These are phyloP conservation scores for Alternaria consortialis DNA, from an alignment of 2,329 filamentous ascomycete species.

Conservation along the genomic window DNA sequence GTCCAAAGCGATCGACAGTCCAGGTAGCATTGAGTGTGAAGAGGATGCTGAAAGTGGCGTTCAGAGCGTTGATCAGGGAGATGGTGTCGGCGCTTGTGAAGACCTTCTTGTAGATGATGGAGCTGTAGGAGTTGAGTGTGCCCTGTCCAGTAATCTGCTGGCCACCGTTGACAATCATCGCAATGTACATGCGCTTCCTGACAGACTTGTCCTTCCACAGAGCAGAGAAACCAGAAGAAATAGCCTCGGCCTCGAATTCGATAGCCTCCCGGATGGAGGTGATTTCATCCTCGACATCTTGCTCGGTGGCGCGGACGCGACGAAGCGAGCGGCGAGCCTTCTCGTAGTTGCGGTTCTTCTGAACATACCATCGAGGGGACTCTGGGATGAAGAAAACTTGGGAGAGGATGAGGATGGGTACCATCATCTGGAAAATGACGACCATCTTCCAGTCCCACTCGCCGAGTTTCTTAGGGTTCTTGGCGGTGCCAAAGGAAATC, in stretches of 20 bases:
- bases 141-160: constrained; percentile 78
- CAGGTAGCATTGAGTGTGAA: constrained; percentile 78
- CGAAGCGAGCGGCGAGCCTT: constrained; percentile 66
- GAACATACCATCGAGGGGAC: constrained; percentile 73
- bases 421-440: constrained; percentile 76
- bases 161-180: constrained; percentile 73
- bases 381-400: constrained; percentile 71
- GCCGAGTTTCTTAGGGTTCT: constrained; percentile 65
- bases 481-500: constrained; percentile 71
- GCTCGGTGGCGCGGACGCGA: constrained; percentile 69
- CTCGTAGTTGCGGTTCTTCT: constrained; percentile 67
- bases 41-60: constrained; percentile 75
- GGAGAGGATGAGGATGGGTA: constrained; percentile 68
- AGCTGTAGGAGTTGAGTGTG: constrained; percentile 76
- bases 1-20: constrained; percentile 76
- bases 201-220: constrained; percentile 75
- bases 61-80: constrained; percentile 77
- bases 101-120: constrained; percentile 77
- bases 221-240: constrained; percentile 69
- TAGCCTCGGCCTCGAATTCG: constrained; percentile 75
- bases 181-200: constrained; percentile 71
- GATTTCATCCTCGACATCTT: constrained; percentile 73
- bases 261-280: constrained; percentile 72
- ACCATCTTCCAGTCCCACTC: constrained; percentile 80
- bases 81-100: constrained; percentile 66